Percentiles rank a stretch among this genome's conserved stretches.
These are phyloP conservation scores for Scopulariopsis brevicaulis DNA, from an alignment of 2,329 filamentous ascomycete genomes.

Conservation along the genomic window DNA sequence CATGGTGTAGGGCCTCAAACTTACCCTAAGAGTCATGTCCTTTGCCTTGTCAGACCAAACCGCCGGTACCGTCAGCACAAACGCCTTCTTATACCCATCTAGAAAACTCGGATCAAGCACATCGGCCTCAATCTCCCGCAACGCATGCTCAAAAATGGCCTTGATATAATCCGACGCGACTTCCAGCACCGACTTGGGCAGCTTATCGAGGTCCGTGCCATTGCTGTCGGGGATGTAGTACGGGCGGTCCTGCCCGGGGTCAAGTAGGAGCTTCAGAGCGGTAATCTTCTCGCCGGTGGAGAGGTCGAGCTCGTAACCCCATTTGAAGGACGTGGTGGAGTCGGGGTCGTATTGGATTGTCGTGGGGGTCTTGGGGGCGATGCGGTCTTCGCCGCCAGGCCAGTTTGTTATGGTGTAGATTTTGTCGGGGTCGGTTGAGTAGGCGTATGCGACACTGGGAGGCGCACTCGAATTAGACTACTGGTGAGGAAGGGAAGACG, in stretches of 20 bases:
- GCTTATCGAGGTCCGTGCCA: neutral
- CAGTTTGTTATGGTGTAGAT: constrained; percentile 1
- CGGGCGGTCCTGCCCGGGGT: neutral
- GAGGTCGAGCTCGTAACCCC: neutral
- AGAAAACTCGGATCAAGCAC: neutral
- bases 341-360: neutral
- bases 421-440: neutral
- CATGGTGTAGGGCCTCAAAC: too few species aligned
- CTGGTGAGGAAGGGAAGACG: neutral
- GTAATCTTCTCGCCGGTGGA: neutral
- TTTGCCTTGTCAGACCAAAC: constrained; percentile 1
- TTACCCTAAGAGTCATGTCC: neutral
- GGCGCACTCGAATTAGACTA: neutral
- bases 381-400: neutral
- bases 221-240: neutral
- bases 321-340: neutral
- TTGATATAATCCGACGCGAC: neutral
- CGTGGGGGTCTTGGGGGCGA: neutral
- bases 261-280: neutral
- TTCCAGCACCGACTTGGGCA: neutral
- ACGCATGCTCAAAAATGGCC: neutral
- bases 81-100: neutral
- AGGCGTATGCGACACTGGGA: neutral
- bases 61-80: neutral
- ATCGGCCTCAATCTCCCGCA: neutral